Evolutionary conservation across 352 stramenopile species (phyloP).

Genomic region (Blastocystis sp.): DNA sequence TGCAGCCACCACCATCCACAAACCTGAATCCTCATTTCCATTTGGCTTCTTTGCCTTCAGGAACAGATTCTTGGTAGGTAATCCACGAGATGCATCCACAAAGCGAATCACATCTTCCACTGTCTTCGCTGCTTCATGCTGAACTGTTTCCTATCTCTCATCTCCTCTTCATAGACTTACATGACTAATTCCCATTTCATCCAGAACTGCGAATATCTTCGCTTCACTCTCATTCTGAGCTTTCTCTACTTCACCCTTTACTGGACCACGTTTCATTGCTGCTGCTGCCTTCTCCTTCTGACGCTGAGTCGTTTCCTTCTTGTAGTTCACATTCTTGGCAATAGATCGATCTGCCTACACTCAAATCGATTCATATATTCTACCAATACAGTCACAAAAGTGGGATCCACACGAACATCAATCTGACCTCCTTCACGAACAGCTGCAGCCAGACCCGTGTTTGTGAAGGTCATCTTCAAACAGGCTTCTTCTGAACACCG

Average conservation of each 20-base stretch:
- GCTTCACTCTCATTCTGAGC: neutral
- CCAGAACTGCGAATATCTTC: constrained; percentile 40
- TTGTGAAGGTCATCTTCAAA: neutral
- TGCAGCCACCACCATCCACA: constrained; percentile 48
- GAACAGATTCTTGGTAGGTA: constrained; percentile 61
- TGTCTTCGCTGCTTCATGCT: constrained; percentile 53
- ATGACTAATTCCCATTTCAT: constrained; percentile 27
- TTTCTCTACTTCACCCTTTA: neutral
- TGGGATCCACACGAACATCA: constrained; percentile 5
- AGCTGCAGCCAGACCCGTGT: neutral
- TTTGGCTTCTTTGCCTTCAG: constrained; percentile 61
- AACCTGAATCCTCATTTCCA: neutral
- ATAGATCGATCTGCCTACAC: neutral
- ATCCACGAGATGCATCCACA: neutral
- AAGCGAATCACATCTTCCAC: constrained; percentile 55
- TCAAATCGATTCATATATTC: neutral
- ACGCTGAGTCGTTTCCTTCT: constrained; percentile 32
- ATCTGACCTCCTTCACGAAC: constrained; percentile 49
- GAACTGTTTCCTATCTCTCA: constrained; percentile 2
- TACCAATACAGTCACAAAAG: neutral
- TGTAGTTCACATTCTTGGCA: constrained; percentile 35
- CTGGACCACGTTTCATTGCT: neutral
- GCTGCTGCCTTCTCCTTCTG: constrained; percentile 20
- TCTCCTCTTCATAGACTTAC: neutral
- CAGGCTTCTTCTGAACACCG: constrained; percentile 9